These are phyloP conservation scores for Cordyceps pruinosa DNA, from an alignment of 2,329 filamentous ascomycete species.

Conservation along the genomic window DNA sequence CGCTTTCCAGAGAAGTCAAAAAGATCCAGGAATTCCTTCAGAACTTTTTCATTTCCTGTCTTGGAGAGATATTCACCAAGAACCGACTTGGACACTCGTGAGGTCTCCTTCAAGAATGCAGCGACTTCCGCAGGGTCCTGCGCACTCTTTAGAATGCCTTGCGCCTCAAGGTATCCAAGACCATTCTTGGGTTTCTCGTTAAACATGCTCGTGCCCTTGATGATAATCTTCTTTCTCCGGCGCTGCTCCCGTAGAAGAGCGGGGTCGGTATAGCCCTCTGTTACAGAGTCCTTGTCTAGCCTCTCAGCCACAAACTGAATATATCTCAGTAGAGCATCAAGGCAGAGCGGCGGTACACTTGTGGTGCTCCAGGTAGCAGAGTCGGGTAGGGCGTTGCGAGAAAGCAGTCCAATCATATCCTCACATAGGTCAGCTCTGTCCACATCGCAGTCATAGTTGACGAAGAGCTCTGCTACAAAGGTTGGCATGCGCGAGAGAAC, in stretches of 20 bases:
- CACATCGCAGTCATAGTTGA: constrained; percentile 96
- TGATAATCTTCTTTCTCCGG: constrained; percentile 77
- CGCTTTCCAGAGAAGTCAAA: constrained; percentile 84
- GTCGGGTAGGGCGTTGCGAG: constrained; percentile 91
- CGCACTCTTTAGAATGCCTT: constrained; percentile 75
- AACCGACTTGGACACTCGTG: constrained; percentile 80
- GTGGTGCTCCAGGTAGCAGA: constrained; percentile 98
- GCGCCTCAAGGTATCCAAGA: constrained; percentile 74
- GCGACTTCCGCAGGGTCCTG: constrained; percentile 72
- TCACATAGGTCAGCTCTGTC: constrained; percentile 88
- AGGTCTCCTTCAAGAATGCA: constrained; percentile 80
- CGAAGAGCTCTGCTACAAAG: constrained; percentile 90
- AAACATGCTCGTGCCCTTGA: constrained; percentile 82
- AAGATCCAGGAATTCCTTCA: constrained; percentile 76
- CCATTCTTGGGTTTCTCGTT: constrained; percentile 91
- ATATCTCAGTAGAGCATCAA: constrained; percentile 85
- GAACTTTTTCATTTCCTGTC: constrained; percentile 74
- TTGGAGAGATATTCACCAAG: constrained; percentile 93
- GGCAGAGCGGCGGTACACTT: constrained; percentile 88
- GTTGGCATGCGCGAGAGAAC: constrained; percentile 87
- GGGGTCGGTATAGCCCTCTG: constrained; percentile 60
- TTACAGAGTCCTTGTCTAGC: constrained; percentile 60
- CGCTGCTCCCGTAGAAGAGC: constrained; percentile 62
- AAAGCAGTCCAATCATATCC: constrained; percentile 88
- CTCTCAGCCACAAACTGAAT: constrained; percentile 88